Base-by-base conservation (phyloP, 139 green algal species). In the Tetraselmis chui region DNA sequence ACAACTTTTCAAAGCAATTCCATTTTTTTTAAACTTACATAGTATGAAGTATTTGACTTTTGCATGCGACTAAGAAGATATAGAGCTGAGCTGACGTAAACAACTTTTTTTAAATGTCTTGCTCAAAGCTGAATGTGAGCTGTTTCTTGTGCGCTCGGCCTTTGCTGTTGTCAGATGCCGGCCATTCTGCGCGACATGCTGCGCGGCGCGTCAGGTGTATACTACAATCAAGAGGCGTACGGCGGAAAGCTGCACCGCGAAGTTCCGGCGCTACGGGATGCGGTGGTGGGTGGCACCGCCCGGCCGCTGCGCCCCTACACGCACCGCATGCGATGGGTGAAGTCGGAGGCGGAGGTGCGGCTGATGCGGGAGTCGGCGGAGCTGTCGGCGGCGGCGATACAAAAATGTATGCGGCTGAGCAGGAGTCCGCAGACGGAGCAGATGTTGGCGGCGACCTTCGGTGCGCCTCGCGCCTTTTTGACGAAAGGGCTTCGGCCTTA, bases 371-470 rank as follows among this genome's bases (percentile, higher is more conserved):
- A 59, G 2, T 94, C 89, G 2, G 91, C 91, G 22, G 67, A 77
- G 0, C 32, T 90, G 29, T 85, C 89, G 2, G 90, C 92, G 1
- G 30, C 30, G 0, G 88, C 86, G 23, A 86, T 96, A 76, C 78
- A 31, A 26, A 75, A 83, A 2, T 94, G 89, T 87, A 95, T 96
- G 77, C 81, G 77, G 28, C 27, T 81, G 0, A 90, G 86, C 0
- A 76, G 59, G 18, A 82, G 87, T 0, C 87, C 86, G 23, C 82
- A 94, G 25, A 59, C 81, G 0, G 93, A 97, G 87, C 83, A 88
- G 23, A 29, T 78, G 32, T 78, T 97, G 59, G 91, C 89, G 1
- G 89, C 93, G 1, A 30, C 77, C n/a, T 97, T 96, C 83, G 91
- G 87, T 90, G 11, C 75, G 2, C 24, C 45, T n/a, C n/a, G n/a